phyloP scores from a whole-genome alignment of 306 rosid species.

The Cicer pinnatifidum region DNA sequence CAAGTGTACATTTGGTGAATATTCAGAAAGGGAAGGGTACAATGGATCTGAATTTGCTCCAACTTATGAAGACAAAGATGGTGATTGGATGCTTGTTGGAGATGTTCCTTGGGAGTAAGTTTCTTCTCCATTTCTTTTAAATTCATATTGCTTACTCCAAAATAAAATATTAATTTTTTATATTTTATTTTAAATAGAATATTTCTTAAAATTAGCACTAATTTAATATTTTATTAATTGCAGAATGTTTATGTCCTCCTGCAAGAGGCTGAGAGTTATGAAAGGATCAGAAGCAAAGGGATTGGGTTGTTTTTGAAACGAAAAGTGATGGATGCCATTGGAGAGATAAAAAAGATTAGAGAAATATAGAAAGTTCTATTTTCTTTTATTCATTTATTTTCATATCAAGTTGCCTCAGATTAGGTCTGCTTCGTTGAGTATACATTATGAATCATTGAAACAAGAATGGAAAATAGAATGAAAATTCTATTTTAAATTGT shows the following conservation, averaged over 20 bases:
- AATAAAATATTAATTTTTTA: not conserved
- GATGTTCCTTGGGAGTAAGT: slow-evolving; percentile 93
- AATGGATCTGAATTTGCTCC: slow-evolving; percentile 73
- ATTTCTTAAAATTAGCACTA: not conserved
- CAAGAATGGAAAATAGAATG: not conserved
- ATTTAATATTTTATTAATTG: slow-evolving; percentile 13
- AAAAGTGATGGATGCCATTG: not conserved
- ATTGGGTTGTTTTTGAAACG: slow-evolving; percentile 52
- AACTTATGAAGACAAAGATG: slow-evolving; percentile 88
- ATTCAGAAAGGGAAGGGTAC: slow-evolving; percentile 76
- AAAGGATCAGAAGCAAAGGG: slow-evolving; percentile 72
- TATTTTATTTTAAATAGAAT: not conserved
- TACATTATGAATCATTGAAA: slow-evolving; percentile 9
- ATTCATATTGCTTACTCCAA: not conserved
- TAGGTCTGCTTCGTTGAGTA: not conserved
- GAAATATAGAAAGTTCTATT: slow-evolving; percentile 21
- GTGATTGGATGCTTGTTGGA: slow-evolving; percentile 96
- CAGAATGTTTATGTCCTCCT: slow-evolving; percentile 69
- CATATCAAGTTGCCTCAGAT: slow-evolving; percentile 1
- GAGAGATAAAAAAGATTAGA: slow-evolving; percentile 34
- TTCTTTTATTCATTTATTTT: slow-evolving; percentile 8
- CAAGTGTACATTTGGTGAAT: slow-evolving; percentile 72
- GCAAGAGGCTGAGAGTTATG: slow-evolving; percentile 67
- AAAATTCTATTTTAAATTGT: slow-evolving; percentile 31
- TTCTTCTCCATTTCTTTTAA: not conserved